Evolutionary conservation across 179 eudicot genomes (phyloP).

Genomic region (Beta macrorhiza): DNA sequence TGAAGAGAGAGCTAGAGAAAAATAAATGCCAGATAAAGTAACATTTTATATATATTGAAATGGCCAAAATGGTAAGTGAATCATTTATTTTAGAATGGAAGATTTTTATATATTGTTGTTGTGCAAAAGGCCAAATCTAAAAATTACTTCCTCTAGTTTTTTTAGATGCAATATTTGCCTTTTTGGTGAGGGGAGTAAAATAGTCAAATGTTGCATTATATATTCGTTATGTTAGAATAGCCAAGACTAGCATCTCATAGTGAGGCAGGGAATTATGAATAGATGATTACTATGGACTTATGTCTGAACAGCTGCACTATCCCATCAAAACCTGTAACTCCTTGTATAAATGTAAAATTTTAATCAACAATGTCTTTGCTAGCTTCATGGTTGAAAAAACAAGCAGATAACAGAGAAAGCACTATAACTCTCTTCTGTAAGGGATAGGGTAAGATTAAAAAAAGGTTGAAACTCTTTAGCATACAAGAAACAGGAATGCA

Average conservation of each 20-base stretch:
- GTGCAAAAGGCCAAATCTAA: not conserved
- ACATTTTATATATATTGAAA: no score
- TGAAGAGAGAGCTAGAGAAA: no score
- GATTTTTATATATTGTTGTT: not conserved
- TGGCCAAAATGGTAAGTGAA: no score
- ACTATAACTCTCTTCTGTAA: not conserved
- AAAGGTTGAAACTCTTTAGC: not conserved
- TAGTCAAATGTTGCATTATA: not conserved
- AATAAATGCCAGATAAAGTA: no score
- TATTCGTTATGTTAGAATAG: not conserved
- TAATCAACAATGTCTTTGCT: not conserved
- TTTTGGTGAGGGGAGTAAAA: no score
- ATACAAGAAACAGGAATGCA: not conserved
- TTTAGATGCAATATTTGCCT: no score
- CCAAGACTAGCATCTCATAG: not conserved
- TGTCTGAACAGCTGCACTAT: no score
- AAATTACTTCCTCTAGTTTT: not conserved
- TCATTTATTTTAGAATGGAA: no score
- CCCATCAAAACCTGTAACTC: no score
- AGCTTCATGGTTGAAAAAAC: not conserved
- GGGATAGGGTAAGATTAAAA: no score
- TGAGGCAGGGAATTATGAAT: not conserved
- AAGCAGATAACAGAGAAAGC: not conserved
- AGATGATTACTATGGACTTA: not conserved
- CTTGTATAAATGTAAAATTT: not conserved